Evolutionary conservation across 148 eudicot species (phyloP), one percentile per base, ranked within the genome.

Genomic region (Camellia japonica): DNA sequence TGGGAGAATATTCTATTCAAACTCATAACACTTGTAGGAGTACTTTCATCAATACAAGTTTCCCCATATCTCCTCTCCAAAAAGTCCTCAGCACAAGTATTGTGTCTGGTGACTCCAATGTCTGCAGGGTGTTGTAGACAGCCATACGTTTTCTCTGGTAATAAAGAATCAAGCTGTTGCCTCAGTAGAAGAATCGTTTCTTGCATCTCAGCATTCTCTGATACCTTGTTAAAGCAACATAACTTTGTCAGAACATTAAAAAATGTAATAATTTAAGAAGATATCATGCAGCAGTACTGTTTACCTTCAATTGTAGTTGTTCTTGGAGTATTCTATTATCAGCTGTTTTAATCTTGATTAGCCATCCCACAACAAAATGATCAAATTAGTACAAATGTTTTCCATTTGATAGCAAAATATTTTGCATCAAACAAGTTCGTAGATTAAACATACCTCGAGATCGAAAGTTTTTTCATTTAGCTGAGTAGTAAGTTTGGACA

Each of bases 291-390:
- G 49, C 41, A 55, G 15, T 23, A 62, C 10, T 2, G 4, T 71
- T 46, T 81, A 91, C 95, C 95, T 92, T 92, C 58, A 51, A 62
- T 63, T 87, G 87, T 73, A 92, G 87, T 47, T 92, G 90, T 77
- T 92, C 95, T 80, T 90, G 88, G 77, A 92, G 92, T 70, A 90
- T 87, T 80, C 87, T 87, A 79, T 86, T 87, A 73, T 92, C 93
- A 58, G 90, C 92, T 77, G 92, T 74, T 80, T 85, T 89, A 70
- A 92, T 84, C 96, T 92, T 75, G 69, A 64, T 47, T 30, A 56
- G 8, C 69, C 61, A 68, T 66, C 12, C 64, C 70, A 79, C 14
- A 60, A 82, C 13, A 80, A 74, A 47, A 11, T 43, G 42, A 56
- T 20, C 23, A 75, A 47, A 43, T 81, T 19, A 73, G 83, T 49